Conservation (phyloP, 768 basidiomycete genomes). For the Galerina sulciceps region DNA sequence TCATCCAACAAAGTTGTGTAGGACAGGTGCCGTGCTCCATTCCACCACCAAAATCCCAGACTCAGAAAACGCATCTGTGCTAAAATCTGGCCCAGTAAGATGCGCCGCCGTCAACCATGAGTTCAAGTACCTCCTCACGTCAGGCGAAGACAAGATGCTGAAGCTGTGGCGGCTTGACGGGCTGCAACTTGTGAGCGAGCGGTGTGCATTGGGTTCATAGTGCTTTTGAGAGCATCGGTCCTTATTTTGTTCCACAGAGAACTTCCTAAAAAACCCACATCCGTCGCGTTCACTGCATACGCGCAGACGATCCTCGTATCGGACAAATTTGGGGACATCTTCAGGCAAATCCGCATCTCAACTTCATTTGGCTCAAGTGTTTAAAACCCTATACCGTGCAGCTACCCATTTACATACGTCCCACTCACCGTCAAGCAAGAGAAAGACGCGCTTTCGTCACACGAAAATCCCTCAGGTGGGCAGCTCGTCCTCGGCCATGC, state of each 20-base stretch:
- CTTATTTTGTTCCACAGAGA: constrained; percentile 50
- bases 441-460: constrained; percentile 52
- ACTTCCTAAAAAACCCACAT: constrained; percentile 83
- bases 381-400: constrained; percentile 25
- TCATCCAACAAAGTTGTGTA: constrained; percentile 21
- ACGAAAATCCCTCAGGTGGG: constrained; percentile 73
- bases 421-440: constrained; percentile 29
- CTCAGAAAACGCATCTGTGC: constrained; percentile 32
- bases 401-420: constrained; percentile 63
- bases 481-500: constrained; percentile 85
- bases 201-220: constrained; percentile 43
- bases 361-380: not conserved
- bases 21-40: constrained; percentile 54
- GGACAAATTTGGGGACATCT: constrained; percentile 96
- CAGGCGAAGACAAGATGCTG: constrained; percentile 82
- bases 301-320: constrained; percentile 75
- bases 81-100: constrained; percentile 60
- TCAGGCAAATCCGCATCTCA: constrained; percentile 55
- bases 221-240: too few relatives aligned
- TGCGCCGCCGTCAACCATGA: constrained; percentile 56
- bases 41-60: constrained; percentile 43
- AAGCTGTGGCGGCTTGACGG: constrained; percentile 71
- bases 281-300: constrained; percentile 63
- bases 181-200: constrained; percentile 59
- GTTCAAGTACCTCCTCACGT: constrained; percentile 57